A percentile compares a stretch with the other conserved stretches of the same genome.
These are phyloP conservation scores for Naganishia onofrii DNA, from an alignment of 768 basidiomycete genomes.

Conservation along the genomic window DNA sequence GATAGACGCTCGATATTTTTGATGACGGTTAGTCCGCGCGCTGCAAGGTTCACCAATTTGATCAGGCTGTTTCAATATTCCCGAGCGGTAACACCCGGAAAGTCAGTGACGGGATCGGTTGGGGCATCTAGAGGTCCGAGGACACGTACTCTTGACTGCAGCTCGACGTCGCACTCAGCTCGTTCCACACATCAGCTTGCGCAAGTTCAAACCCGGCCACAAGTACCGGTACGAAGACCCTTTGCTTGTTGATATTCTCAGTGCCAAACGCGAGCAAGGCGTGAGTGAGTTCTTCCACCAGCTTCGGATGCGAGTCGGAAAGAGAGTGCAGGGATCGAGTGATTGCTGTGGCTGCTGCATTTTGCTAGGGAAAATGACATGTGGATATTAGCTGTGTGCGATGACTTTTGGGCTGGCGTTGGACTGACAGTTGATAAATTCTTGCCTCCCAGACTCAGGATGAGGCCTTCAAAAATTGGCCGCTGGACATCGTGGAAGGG, in stretches of 20 bases:
- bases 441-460: slow-evolving; percentile 76
- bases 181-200: slow-evolving; percentile 63
- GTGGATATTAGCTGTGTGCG: neutral
- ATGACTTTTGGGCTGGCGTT: neutral
- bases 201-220: slow-evolving; percentile 72
- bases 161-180: slow-evolving; percentile 5
- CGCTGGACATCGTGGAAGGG: slow-evolving; percentile 64
- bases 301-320: neutral
- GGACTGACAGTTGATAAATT: slow-evolving; percentile 76
- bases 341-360: slow-evolving; percentile 6
- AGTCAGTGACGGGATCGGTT: too few species aligned
- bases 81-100: too few species aligned
- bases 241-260: slow-evolving; percentile 63
- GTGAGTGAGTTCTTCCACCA: neutral
- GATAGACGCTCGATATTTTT: slow-evolving; percentile 81
- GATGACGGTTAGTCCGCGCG: slow-evolving; percentile 64
- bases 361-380: neutral
- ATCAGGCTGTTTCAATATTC: neutral
- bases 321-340: neutral
- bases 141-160: slow-evolving; percentile 31
- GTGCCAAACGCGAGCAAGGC: slow-evolving; percentile 38
- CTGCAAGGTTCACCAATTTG: slow-evolving; percentile 59
- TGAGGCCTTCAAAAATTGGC: slow-evolving; percentile 66
- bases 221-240: slow-evolving; percentile 75
- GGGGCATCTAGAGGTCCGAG: too few species aligned